Percentiles rank a stretch among this genome's conserved stretches.
Evolutionary conservation across 192 early-diverging fungal genomes (phyloP).

Genomic region (Gonapodya sp.): DNA sequence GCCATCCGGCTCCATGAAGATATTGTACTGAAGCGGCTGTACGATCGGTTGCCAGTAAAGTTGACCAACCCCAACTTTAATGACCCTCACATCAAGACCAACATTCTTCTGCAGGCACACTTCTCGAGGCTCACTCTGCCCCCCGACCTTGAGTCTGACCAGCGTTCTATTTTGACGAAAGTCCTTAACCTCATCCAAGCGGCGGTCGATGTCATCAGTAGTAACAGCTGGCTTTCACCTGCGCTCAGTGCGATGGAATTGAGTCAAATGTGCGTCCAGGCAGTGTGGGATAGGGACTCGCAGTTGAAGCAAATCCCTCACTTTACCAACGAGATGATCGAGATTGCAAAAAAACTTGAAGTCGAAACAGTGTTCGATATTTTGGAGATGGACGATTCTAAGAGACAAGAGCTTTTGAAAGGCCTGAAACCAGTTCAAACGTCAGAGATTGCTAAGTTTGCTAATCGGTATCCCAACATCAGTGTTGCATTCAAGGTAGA

Average conservation of each 20-base stretch:
- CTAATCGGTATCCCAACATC: constrained; percentile 89
- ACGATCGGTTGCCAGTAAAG: constrained; percentile 75
- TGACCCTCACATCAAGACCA: constrained; percentile 85
- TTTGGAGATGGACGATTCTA: constrained; percentile 86
- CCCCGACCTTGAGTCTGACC: constrained; percentile 88
- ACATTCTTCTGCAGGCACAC: constrained; percentile 89
- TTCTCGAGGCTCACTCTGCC: constrained; percentile 84
- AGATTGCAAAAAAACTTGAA: constrained; percentile 52
- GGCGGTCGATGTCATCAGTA: constrained; percentile 86
- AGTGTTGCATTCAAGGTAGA: constrained; percentile 67
- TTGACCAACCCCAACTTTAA: constrained; percentile 60
- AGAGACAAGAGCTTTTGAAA: constrained; percentile 46
- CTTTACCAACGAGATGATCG: constrained; percentile 60
- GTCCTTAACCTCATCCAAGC: constrained; percentile 85
- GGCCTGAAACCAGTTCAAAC: constrained; percentile 52
- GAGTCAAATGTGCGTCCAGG: constrained; percentile 94
- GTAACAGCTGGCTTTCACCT: constrained; percentile 80
- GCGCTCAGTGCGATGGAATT: constrained; percentile 92
- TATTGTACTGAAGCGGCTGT: constrained; percentile 59
- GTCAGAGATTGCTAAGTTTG: constrained; percentile 72
- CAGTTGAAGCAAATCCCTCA: constrained; percentile 88
- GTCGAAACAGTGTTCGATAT: constrained; percentile 88
- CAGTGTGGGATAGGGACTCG: constrained; percentile 89
- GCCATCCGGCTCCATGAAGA: constrained; percentile 94
- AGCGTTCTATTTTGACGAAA: constrained; percentile 41